Base-by-base conservation (phyloP, 352 stramenopile species). In the Globisporangium uncinulatum region DNA sequence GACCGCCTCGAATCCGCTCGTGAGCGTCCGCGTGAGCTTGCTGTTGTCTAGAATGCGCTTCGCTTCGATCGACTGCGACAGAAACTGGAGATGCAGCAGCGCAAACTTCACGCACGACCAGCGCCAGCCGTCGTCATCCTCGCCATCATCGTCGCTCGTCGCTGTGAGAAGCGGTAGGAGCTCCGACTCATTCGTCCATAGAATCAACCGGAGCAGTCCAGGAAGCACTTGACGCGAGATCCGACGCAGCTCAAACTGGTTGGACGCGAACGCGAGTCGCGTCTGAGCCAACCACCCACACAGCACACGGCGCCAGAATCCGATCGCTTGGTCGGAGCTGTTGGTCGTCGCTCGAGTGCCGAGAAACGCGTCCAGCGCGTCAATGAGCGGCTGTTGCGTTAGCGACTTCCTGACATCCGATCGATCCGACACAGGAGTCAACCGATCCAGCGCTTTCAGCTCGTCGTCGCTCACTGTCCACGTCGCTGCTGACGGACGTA, bases 161-260 rank as follows among this genome's bases (percentile, higher is more conserved):
- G 19, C 13, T 29, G 24, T 29, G 41, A 17, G 41, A 46, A 46
- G 41, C 41, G 20, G 29, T 51, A 52, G 17, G 79, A 10, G 56
- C 14, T 65, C 17, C 8, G 74, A n/a, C 7, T 83, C 55, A 0
- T 69, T 59, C 7, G 71, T 71, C 82, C 82, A 89, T 7, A 86
- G 41, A 10, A 59, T 51, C n/a, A 92, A 46, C 2, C 75, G 64
- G 54, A 88, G 63, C 1, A 92, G 56, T 0, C 75, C 69, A 6
- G 79, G 77, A 7, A 89, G 65, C 24, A 81, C 52, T 48, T 92
- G 82, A 1, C 63, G 66, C 14, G 76, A 76, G 41, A 92, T 89
- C 15, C 82, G 66, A 9, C 73, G 73, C 31, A 92, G 70, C 48
- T 92, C 74, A 61, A 87, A 91, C 52, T 89, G 81, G 5, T 63